A percentile compares a stretch with the other conserved stretches of the same genome.
phyloP scores from a whole-genome alignment of 2,329 filamentous ascomycete species.

The Dactylonectria macrodidyma region DNA sequence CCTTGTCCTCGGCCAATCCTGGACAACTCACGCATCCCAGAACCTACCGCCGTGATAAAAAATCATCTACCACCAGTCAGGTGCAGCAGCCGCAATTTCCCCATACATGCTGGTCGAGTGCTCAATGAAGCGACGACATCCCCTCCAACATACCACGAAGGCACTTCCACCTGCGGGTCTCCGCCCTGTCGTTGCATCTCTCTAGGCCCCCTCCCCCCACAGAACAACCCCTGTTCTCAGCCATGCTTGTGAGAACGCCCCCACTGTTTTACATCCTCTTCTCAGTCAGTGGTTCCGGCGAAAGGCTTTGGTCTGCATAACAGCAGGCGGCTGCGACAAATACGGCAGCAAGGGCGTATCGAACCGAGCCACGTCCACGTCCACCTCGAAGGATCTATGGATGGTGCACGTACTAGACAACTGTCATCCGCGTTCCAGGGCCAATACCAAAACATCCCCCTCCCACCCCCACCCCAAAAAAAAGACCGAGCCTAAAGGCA shows the following conservation, averaged over 20 bases:
- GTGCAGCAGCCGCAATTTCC: conserved; percentile 24
- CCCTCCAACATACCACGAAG: conserved; percentile 36
- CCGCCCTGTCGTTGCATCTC: neutral
- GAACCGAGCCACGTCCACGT: too few species aligned
- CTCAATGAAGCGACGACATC: conserved; percentile 36
- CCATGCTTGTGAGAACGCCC: too few species aligned
- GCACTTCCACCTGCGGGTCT: conserved; percentile 31
- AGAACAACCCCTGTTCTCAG: too few species aligned
- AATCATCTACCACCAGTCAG: conserved; percentile 1
- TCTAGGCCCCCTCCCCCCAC: too few species aligned
- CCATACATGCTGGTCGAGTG: conserved; percentile 20
- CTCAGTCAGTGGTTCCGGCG: conserved; percentile 27
- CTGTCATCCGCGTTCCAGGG: too few species aligned
- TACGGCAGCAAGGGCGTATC: too few species aligned
- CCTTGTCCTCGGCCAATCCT: conserved; percentile 18
- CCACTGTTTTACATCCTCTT: conserved; percentile 1
- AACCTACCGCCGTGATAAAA: conserved; percentile 17
- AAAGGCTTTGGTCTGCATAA: conserved; percentile 17
- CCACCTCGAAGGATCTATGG: too few species aligned
- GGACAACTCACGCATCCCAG: conserved; percentile 16
- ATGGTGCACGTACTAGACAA: too few species aligned
- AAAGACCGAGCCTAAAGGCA: too few species aligned
- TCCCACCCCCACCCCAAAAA: too few species aligned
- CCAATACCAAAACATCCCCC: too few species aligned
- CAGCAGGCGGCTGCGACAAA: too few species aligned